Conservation (phyloP, 768 basidiomycete species). For the Podaxis sp. region DNA sequence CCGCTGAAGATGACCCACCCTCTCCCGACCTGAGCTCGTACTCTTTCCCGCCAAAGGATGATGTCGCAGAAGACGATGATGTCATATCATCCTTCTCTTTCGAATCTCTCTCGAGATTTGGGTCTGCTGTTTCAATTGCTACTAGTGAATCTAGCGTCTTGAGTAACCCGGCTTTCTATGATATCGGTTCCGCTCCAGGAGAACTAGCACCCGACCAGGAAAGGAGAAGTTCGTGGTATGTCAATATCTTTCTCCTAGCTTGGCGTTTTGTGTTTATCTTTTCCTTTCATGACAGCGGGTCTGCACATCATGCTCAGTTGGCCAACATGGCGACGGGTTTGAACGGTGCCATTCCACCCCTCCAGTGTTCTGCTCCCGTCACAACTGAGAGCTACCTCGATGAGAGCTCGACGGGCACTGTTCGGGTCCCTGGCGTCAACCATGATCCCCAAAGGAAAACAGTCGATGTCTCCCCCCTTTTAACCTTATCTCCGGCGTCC, state of each 20-base stretch:
- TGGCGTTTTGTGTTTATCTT: slow-evolving; percentile 8
- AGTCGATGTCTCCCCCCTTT: background rate
- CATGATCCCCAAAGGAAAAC: background rate
- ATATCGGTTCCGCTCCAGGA: slow-evolving; percentile 41
- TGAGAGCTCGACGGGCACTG: background rate
- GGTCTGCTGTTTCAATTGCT: slow-evolving; percentile 55
- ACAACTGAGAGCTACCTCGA: slow-evolving; percentile 6
- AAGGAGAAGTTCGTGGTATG: slow-evolving; percentile 8
- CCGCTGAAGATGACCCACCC: slow-evolving; percentile 46
- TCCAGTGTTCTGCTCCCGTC: slow-evolving; percentile 3
- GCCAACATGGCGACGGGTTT: background rate
- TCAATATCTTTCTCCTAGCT: background rate
- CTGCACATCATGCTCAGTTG: background rate
- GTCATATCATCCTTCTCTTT: slow-evolving; percentile 47
- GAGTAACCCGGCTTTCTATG: slow-evolving; percentile 25
- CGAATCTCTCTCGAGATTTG: slow-evolving; percentile 50
- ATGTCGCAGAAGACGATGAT: slow-evolving; percentile 50
- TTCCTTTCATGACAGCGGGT: slow-evolving; percentile 6
- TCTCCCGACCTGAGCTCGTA: slow-evolving; percentile 51
- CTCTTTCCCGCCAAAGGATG: slow-evolving; percentile 45
- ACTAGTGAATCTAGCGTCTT: slow-evolving; percentile 56
- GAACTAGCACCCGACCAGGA: slow-evolving; percentile 6
- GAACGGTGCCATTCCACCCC: background rate
- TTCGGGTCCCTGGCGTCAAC: background rate
- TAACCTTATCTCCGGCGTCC: slow-evolving; percentile 5